These are phyloP conservation scores for Ramalina intermedia DNA, from an alignment of 495 filamentous ascomycete species.

Conservation along the genomic window DNA sequence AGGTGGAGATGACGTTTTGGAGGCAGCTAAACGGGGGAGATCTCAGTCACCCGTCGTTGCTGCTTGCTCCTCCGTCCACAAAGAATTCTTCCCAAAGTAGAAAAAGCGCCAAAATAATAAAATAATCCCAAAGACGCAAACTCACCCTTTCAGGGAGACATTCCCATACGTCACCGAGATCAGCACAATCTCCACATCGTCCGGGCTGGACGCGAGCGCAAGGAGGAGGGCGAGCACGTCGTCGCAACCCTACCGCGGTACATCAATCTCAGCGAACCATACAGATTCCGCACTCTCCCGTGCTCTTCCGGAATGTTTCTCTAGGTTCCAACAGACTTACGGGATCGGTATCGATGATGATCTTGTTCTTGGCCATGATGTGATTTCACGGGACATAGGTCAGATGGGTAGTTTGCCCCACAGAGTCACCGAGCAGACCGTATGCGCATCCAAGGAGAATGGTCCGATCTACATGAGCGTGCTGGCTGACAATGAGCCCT, in stretches of 20 bases:
- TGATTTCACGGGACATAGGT: too few relatives aligned
- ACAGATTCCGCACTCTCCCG: not conserved
- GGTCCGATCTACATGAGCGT: too few relatives aligned
- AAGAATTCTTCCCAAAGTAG: too few relatives aligned
- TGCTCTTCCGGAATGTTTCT: not conserved
- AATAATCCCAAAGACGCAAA: not conserved
- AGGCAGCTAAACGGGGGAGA: conserved; percentile 45
- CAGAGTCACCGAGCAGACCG: too few relatives aligned
- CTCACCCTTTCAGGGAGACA: conserved; percentile 61
- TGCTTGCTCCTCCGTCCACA: too few relatives aligned
- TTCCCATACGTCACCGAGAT: conserved; percentile 92
- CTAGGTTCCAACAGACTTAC: conserved; percentile 22
- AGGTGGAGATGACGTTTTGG: conserved; percentile 79
- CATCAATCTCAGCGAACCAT: not conserved
- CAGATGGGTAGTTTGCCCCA: too few relatives aligned
- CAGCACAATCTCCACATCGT: conserved; percentile 78
- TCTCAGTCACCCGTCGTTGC: not conserved
- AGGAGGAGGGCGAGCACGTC: conserved; percentile 79
- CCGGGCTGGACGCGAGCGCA: conserved; percentile 64
- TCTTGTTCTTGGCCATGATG: conserved; percentile 33
- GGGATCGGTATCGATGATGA: conserved; percentile 93
- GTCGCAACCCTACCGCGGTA: conserved; percentile 56
- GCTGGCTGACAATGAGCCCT: too few relatives aligned
- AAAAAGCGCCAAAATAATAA: not conserved
- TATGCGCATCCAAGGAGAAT: too few relatives aligned